Evolutionary conservation across 2,329 filamentous ascomycete species (phyloP).

Genomic region (Hypomyces rosellus): DNA sequence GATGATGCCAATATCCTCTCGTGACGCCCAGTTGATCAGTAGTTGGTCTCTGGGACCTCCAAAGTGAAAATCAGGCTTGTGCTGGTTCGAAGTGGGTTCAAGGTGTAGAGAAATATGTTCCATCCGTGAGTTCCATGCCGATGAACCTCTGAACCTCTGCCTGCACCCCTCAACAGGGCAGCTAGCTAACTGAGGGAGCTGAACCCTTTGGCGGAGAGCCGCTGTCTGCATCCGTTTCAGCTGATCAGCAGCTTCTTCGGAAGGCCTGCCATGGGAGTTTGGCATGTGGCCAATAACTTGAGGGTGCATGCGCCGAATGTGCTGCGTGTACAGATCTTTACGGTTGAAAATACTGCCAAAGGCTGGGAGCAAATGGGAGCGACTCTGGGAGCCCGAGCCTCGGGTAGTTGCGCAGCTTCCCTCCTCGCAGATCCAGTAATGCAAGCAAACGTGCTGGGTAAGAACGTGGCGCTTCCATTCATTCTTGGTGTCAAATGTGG

Average conservation of each 20-base stretch:
- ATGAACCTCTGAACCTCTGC: constrained; percentile 51
- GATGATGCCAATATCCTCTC: constrained; percentile 30
- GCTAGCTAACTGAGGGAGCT: constrained; percentile 51
- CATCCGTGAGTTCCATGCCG: constrained; percentile 75
- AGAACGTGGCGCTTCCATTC: constrained; percentile 91
- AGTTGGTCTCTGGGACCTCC: constrained; percentile 28
- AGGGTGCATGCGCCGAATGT: constrained; percentile 79
- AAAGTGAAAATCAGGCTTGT: constrained; percentile 28
- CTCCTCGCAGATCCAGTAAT: constrained; percentile 70
- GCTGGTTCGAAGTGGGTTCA: constrained; percentile 39
- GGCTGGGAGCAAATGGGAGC: constrained; percentile 25
- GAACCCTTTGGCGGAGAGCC: constrained; percentile 56
- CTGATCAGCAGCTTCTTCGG: constrained; percentile 42
- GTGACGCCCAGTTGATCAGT: constrained; percentile 19
- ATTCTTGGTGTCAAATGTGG: constrained; percentile 75
- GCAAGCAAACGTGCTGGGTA: constrained; percentile 70
- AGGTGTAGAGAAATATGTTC: constrained; percentile 80
- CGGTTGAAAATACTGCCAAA: constrained; percentile 73
- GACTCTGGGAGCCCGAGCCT: constrained; percentile 15
- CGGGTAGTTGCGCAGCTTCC: constrained; percentile 43
- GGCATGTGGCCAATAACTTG: constrained; percentile 34
- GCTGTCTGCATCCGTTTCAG: constrained; percentile 50
- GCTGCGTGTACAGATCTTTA: constrained; percentile 87
- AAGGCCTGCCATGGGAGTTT: constrained; percentile 28
- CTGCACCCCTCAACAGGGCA: constrained; percentile 60